A percentile compares a stretch with the other conserved stretches of the same genome.
These are phyloP conservation scores for Backusella mclennaniae DNA, from an alignment of 192 early-diverging fungal species.

Conservation along the genomic window DNA sequence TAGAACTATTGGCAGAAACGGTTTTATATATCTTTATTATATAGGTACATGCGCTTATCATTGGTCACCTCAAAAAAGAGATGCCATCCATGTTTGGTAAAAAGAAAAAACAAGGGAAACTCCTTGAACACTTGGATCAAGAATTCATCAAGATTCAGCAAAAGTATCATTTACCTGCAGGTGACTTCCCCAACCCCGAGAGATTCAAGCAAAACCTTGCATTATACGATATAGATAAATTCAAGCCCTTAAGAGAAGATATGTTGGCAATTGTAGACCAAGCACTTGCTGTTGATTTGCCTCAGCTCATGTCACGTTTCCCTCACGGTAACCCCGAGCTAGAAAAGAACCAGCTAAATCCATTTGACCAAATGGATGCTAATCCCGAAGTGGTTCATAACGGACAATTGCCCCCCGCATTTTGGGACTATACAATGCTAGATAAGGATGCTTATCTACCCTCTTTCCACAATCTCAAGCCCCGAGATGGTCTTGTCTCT, in stretches of 20 bases:
- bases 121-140: conserved; percentile 68
- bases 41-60: conserved; percentile 82
- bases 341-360: conserved; percentile 55
- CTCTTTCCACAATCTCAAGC: conserved; percentile 47
- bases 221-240: conserved; percentile 79
- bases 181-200: conserved; percentile 84
- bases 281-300: conserved; percentile 73
- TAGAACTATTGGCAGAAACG: not conserved
- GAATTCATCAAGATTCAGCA: conserved; percentile 78
- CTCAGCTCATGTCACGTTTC: conserved; percentile 74
- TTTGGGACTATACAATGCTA: conserved; percentile 54
- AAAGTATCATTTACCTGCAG: conserved; percentile 65
- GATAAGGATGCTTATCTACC: conserved; percentile 50
- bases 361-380: conserved; percentile 36
- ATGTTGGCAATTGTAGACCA: conserved; percentile 68
- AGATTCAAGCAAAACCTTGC: conserved; percentile 66
- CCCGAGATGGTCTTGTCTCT: conserved; percentile 54
- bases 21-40: not conserved
- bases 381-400: not conserved
- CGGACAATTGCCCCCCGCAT: conserved; percentile 41
- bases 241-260: conserved; percentile 71
- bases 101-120: conserved; percentile 66
- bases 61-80: conserved; percentile 77
- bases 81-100: conserved; percentile 86
- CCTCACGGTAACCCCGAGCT: conserved; percentile 75